A percentile compares a stretch with the other conserved stretches of the same genome.
Conservation (phyloP, 106 monocot genomes). For the Apostasia shenzhenica region DNA sequence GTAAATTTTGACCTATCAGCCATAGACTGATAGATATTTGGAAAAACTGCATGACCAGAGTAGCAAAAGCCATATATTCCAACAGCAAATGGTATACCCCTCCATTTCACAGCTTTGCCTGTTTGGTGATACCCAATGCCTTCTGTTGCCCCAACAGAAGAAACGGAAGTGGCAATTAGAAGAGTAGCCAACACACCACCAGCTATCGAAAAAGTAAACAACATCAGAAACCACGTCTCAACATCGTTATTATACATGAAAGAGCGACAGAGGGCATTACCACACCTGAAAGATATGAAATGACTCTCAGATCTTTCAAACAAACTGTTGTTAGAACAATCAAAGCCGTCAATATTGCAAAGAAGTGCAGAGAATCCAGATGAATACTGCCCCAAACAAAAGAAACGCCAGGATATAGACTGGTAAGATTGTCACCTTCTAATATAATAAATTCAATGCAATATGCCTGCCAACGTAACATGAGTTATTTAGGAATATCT, state of each 20-base stretch:
- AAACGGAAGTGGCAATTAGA: constrained; percentile 63
- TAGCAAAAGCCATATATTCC: constrained; percentile 95
- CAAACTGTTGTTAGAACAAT: constrained; percentile 86
- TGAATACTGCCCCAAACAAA: constrained; percentile 57
- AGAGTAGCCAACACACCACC: constrained; percentile 81
- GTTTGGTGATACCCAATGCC: constrained; percentile 60
- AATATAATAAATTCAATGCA: constrained; percentile 96
- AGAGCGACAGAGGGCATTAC: not conserved
- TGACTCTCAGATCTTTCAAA: constrained; percentile 65
- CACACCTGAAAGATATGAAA: constrained; percentile 83
- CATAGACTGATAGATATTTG: constrained; percentile 96
- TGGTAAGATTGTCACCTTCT: constrained; percentile 90
- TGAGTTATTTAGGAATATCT: not conserved
- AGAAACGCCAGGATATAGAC: constrained; percentile 58
- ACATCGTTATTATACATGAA: constrained; percentile 1
- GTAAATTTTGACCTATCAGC: constrained; percentile 68
- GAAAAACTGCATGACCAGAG: constrained; percentile 91
- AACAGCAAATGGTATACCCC: constrained; percentile 78
- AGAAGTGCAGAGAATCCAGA: constrained; percentile 61
- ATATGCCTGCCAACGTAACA: constrained; percentile 56
- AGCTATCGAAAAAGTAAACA: constrained; percentile 35
- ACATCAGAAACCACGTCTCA: not conserved
- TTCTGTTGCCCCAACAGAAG: constrained; percentile 44
- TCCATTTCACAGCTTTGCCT: constrained; percentile 57
- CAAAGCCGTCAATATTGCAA: constrained; percentile 69